Base-by-base conservation (phyloP, 768 basidiomycete species). In the Leccinellum luteum region DNA sequence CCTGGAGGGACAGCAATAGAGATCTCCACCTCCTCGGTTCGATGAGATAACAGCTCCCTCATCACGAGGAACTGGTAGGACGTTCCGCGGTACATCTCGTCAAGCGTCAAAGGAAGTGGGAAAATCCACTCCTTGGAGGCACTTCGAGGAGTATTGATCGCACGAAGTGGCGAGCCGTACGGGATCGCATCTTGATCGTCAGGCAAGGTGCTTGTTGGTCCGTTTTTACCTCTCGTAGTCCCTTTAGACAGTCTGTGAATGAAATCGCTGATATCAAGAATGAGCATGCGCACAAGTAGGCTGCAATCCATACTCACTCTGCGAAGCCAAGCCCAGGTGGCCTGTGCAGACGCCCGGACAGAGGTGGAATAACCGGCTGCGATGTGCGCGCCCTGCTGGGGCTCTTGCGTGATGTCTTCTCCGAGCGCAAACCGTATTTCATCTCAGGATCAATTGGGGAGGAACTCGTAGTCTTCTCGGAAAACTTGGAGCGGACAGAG, bases 61-160 rank as follows among this genome's bases (percentile, higher is more conserved):
- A 80, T 84, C 61, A 89, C 80, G 52, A 81, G 78, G 64, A 86
- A 87, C 55, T 75, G 78, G 62, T 81, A 83, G 15, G 73, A 74
- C 48, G 79, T 79, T 30, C 87, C 86, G 23, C 69, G 69, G 66
- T 80, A 84, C 34, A 89, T 75, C 60, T 88, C 85, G 56, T 87
- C 84, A 19, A 89, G 78, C 2, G 81, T 78, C 54, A 87, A 70
- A 17, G 77, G 74, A 6, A 89, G 78, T 0, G 85, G 81, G 71
- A 86, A 88, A n/a, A 80, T 74, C 85, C 87, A 89, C 66, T 87
- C 86, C 59, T 79, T 80, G 30, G 78, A 75, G 43, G 67, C 61
- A 27, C 77, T 78, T 43, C 71, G 64, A 52, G 58, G 78, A 60
- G 58, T 78, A 72, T 63, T 79, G 68, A 59, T 79, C 68, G 59